phyloP scores from a whole-genome alignment of 306 rosid species.

The Ceratonia siliqua region DNA sequence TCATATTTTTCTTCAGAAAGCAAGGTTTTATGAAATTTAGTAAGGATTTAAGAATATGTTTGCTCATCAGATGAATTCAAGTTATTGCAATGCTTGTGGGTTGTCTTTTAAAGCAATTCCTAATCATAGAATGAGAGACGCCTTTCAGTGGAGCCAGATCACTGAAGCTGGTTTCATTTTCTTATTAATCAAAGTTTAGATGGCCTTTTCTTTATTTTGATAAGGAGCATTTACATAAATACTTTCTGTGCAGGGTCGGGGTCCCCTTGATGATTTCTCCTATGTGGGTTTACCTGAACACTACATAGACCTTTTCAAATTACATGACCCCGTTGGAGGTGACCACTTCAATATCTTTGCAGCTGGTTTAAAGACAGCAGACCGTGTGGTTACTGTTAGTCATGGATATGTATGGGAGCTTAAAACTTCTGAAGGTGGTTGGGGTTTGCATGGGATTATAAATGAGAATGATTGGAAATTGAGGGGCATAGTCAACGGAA shows the following conservation, averaged over 20 bases:
- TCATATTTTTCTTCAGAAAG: not conserved
- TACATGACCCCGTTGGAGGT: conserved; percentile 87
- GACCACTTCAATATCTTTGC: conserved; percentile 96
- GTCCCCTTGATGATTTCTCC: conserved; percentile 71
- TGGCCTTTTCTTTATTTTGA: conserved; percentile 4
- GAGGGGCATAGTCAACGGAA: conserved; percentile 88
- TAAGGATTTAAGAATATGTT: conserved; percentile 21
- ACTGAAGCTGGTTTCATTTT: conserved; percentile 9
- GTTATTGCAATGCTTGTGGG: conserved; percentile 15
- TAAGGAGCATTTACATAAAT: conserved; percentile 21
- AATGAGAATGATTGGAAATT: conserved; percentile 87
- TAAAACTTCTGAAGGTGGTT: conserved; percentile 84
- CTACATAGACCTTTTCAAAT: conserved; percentile 70
- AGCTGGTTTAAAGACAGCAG: conserved; percentile 87
- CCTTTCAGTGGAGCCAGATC: not conserved
- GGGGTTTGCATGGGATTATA: conserved; percentile 90
- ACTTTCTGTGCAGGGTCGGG: conserved; percentile 74
- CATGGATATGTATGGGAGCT: conserved; percentile 95
- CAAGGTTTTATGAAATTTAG: conserved; percentile 9
- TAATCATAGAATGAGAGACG: conserved; percentile 15
- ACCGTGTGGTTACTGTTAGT: conserved; percentile 89
- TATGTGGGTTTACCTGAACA: conserved; percentile 65
- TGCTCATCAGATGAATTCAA: conserved; percentile 13
- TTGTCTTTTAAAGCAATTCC: conserved; percentile 25
- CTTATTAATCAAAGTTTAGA: conserved; percentile 3